A percentile compares a stretch with the other conserved stretches of the same genome.
These are phyloP conservation scores for Aspergillus glaucus DNA, from an alignment of 2,329 filamentous ascomycete species.

Conservation along the genomic window DNA sequence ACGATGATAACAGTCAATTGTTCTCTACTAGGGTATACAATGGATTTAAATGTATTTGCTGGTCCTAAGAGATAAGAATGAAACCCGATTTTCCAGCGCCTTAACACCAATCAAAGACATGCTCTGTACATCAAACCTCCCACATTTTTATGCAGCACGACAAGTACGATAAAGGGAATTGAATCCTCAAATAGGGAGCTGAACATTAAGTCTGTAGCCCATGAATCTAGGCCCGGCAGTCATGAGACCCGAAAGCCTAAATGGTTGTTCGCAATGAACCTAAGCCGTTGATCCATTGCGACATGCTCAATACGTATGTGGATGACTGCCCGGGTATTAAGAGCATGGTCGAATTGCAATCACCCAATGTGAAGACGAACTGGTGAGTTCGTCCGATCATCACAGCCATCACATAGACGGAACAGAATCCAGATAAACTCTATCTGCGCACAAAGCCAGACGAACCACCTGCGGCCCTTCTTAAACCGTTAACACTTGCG, in stretches of 20 bases:
- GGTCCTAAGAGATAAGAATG: too few species aligned
- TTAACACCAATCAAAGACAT: too few species aligned
- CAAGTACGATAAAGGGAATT: too few species aligned
- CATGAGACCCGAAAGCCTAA: too few species aligned
- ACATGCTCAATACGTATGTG: neutral
- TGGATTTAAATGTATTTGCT: neutral
- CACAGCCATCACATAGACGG: neutral
- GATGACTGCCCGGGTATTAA: neutral
- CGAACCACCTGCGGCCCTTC: slow-evolving; percentile 30
- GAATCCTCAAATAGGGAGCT: too few species aligned
- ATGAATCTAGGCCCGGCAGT: too few species aligned
- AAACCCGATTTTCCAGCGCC: too few species aligned
- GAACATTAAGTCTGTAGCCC: too few species aligned
- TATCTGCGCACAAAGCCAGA: slow-evolving; percentile 34
- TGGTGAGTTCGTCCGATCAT: neutral
- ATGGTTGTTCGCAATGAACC: too few species aligned
- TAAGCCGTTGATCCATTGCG: too few species aligned
- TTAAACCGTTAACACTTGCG: slow-evolving; percentile 28
- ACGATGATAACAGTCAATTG: neutral
- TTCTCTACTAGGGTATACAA: neutral
- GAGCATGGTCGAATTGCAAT: neutral
- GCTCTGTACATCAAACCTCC: too few species aligned
- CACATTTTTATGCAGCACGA: too few species aligned
- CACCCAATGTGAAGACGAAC: neutral
- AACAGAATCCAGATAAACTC: neutral